Base-by-base conservation (phyloP, 768 basidiomycete species). In the Rhizopogon vesiculosus region DNA sequence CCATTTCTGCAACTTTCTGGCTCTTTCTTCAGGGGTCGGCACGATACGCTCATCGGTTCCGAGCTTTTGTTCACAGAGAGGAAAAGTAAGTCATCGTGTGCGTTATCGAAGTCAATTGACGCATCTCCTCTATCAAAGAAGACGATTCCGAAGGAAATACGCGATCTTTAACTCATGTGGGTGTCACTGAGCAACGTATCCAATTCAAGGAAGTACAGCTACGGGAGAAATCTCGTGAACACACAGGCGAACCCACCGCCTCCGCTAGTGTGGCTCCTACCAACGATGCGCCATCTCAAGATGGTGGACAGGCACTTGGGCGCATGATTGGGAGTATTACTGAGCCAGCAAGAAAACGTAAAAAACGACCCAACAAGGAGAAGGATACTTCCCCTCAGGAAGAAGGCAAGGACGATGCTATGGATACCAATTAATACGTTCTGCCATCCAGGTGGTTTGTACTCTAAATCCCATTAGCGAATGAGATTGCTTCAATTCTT, bases 1-100 rank as follows among this genome's bases (percentile, higher is more conserved):
- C 90, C 91, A 0, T 90, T 83, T 60, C 68, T 93, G 19, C 91
- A 93, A 60, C 75, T 92, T 1, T 84, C 86, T 5, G 89, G 89
- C 2, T 86, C 87, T 1, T 76, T 90, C 18, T 77, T 91, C 59
- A 84, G 84, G 66, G 91, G 91, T 0, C 72, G 76, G 39, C 84
- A 91, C 57, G 82, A 87, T 54, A 64, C 74, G 16, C 74, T 92
- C 3, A 71, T 92, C 2, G 91, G 91, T 2, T 87, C 87, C 0
- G 90, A 93, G 62, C 69, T 93, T 25, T 63, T 92, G 18, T 91
- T 92, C 66, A 79, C 81, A 0, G 89, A 91, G 54, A 78, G 77
- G 35, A 84, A 84, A 74, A 80, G 86, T 84, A 56, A 35, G 68
- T 45, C 8, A 10, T 53, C 35, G 19, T 49, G 25, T n/a, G 16